phyloP scores from a whole-genome alignment of 2,329 filamentous ascomycete species.

The Fusarium buharicum region DNA sequence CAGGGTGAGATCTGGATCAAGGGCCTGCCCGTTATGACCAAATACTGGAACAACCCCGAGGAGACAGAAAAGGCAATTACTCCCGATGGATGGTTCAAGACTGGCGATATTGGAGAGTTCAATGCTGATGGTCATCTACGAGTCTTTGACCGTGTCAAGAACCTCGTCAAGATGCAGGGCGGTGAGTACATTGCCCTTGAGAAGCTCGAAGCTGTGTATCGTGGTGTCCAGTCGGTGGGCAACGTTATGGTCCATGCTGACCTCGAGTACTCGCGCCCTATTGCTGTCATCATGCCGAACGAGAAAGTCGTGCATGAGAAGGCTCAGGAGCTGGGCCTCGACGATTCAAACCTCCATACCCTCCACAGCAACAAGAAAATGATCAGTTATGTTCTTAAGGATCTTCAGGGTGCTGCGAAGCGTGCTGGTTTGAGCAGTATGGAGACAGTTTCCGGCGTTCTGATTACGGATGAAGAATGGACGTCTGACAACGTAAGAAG shows the following conservation, averaged over 20 bases:
- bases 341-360: conserved; percentile 73
- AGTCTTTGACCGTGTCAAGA: conserved; percentile 98
- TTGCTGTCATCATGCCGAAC: conserved; percentile 80
- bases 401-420: conserved; percentile 72
- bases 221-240: conserved; percentile 78
- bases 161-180: conserved; percentile 93
- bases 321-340: conserved; percentile 69
- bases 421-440: conserved; percentile 74
- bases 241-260: conserved; percentile 92
- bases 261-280: conserved; percentile 76
- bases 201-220: conserved; percentile 93
- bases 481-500: conserved; percentile 84
- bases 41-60: conserved; percentile 86
- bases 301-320: conserved; percentile 71
- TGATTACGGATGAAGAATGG: conserved; percentile 88
- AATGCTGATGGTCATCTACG: conserved; percentile 80
- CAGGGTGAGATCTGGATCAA: conserved; percentile 95
- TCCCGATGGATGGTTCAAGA: conserved; percentile 94
- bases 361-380: conserved; percentile 76
- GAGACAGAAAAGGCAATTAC: conserved; percentile 84
- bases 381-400: conserved; percentile 69
- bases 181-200: conserved; percentile 98
- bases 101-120: conserved; percentile 94
- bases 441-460: conserved; percentile 80
- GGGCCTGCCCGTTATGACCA: conserved; percentile 76